phyloP scores from a whole-genome alignment of 2,329 filamentous ascomycete species.

The Tolypocladium endophyticum region DNA sequence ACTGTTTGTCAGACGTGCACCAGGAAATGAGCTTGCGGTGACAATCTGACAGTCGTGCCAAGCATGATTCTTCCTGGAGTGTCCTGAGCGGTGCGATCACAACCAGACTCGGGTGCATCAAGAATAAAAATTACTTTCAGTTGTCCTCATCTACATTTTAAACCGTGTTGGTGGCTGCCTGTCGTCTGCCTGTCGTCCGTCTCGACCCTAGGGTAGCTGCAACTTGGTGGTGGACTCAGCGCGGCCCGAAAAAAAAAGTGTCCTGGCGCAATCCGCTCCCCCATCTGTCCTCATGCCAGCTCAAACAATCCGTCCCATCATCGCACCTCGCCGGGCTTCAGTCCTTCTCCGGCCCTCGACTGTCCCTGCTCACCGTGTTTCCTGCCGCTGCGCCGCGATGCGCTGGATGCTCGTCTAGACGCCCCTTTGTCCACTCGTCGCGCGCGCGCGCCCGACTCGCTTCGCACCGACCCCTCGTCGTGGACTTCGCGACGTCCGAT shows the following conservation, averaged over 20 bases:
- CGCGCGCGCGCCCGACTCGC: background rate
- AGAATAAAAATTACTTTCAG: no score
- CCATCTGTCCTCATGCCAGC: slow-evolving; percentile 5
- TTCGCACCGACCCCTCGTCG: background rate
- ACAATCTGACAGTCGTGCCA: no score
- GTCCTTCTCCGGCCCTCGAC: background rate
- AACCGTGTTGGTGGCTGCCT: background rate
- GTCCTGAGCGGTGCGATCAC: no score
- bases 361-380: background rate
- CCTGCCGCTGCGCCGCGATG: background rate
- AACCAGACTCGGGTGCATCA: no score
- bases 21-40: no score
- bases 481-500: background rate
- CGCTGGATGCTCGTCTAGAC: background rate
- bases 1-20: background rate
- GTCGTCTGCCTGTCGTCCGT: background rate
- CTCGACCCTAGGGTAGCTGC: background rate
- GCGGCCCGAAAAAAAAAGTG: background rate
- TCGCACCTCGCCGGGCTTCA: background rate
- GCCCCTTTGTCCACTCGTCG: background rate
- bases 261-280: background rate
- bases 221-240: background rate
- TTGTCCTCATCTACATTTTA: no score
- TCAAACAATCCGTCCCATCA: background rate
- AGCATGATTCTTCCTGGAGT: no score